These are phyloP conservation scores for Camelina sativa DNA, from an alignment of 345 rosid genomes.

Conservation along the genomic window DNA sequence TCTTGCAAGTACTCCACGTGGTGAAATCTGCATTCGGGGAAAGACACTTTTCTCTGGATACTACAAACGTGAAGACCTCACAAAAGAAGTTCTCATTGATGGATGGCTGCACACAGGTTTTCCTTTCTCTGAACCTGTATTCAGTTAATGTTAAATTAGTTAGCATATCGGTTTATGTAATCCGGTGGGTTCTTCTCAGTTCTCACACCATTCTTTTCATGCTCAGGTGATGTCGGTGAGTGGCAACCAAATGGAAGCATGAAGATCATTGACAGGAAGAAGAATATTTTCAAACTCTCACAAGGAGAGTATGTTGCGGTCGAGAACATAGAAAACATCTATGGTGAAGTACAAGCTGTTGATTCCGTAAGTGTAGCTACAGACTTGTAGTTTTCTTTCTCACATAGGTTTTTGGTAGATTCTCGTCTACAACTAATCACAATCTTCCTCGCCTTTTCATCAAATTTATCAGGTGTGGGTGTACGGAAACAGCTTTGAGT, in stretches of 20 bases:
- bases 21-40: conserved; percentile 92
- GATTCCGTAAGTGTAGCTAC: conserved; percentile 59
- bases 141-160: background rate
- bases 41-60: conserved; percentile 82
- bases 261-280: conserved; percentile 88
- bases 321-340: conserved; percentile 84
- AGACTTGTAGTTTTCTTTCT: background rate
- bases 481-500: conserved; percentile 87
- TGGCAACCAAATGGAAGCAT: conserved; percentile 93
- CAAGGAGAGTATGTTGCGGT: conserved; percentile 96
- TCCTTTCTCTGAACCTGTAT: background rate
- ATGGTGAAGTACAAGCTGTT: conserved; percentile 58
- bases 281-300: conserved; percentile 87
- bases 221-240: conserved; percentile 86
- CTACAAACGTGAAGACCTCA: conserved; percentile 91
- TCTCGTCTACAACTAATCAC: conserved; percentile 7
- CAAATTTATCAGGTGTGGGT: conserved; percentile 69
- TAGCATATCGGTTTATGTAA: background rate
- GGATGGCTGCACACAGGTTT: conserved; percentile 98
- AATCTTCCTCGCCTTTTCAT: conserved; percentile 18
- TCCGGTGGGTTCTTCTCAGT: conserved; percentile 14
- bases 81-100: conserved; percentile 80
- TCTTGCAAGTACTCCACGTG: conserved; percentile 72
- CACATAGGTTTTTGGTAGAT: background rate
- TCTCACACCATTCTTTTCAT: conserved; percentile 4